Evolutionary conservation across 2,329 filamentous ascomycete species (phyloP), one percentile per base, ranked within the genome.

Genomic region (Diaporthe ilicicola): DNA sequence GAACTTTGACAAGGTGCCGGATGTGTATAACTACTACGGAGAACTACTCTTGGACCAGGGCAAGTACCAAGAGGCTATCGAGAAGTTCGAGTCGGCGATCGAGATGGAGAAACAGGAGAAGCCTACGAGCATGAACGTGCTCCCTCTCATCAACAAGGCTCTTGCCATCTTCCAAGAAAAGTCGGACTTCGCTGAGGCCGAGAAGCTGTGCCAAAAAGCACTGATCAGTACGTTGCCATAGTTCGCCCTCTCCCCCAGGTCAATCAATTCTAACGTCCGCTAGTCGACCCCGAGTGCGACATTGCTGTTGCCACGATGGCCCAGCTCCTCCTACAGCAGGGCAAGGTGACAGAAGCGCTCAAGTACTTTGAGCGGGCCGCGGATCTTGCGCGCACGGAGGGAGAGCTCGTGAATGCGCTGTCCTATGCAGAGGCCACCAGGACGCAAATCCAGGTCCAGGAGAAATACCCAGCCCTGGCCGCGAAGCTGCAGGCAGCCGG

Each of bases 1-100:
- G 91, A 98, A 97, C 85, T 99, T 99, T 80, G 93, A 94, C 79
- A 93, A 95, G 80, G 94, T 97, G 13, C 95, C 95, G 7, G 96
- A 99, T 79, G 96, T 98, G 50, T 99, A 98, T 88, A 99, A 99
- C 88, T 99, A 99, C 89, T 98, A 97, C 79, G 96, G 96, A 78
- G 96, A 99, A 85, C 89, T 99, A 70, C 88, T 99, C 70, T 91
- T 99, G 67, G 96, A 99, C 86, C 96, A 98, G 86, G 92, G 94
- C 83, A 97, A 98, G 83, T 98, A 92, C 84, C 87, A 93, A 71
- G 95, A 99, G 81, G 96, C 96, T 32, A 94, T 99, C 74, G 93
- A 97, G 85, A 97, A 98, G 84, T 99, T 99, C 78, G 96, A 99
- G 81, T 96, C 92, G 32, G 96, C 96, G n/a, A 95, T 98, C 75